These are phyloP conservation scores for Claviceps purpurea DNA, from an alignment of 2,329 filamentous ascomycete genomes.

Conservation along the genomic window DNA sequence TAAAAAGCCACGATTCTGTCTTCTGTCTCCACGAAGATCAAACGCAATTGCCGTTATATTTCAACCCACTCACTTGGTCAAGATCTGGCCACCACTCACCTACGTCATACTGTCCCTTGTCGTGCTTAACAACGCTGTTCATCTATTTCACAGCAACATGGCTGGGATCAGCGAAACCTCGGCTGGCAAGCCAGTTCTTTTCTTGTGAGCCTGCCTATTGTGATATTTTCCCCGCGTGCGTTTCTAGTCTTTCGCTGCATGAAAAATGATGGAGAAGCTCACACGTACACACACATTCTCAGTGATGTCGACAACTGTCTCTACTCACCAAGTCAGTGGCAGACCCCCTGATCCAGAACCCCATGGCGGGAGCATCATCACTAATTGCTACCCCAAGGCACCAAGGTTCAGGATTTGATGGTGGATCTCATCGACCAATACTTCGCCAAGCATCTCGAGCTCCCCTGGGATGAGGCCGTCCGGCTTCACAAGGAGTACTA, in stretches of 20 bases:
- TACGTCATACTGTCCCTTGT: not conserved
- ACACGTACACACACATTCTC: constrained; percentile 14
- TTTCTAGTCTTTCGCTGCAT: too few species aligned
- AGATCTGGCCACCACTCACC: not conserved
- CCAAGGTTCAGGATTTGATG: constrained; percentile 82
- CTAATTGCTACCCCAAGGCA: constrained; percentile 30
- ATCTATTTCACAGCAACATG: constrained; percentile 9
- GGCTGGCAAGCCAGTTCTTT: constrained; percentile 26
- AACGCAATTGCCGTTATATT: too few species aligned
- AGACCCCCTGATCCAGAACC: not conserved
- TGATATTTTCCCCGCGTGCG: not conserved
- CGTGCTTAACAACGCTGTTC: too few species aligned
- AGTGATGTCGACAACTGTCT: constrained; percentile 99
- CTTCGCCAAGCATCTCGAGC: constrained; percentile 54
- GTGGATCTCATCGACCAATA: constrained; percentile 59
- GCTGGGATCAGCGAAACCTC: constrained; percentile 20
- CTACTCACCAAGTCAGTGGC: constrained; percentile 63
- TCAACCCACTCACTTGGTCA: not conserved
- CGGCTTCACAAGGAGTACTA: constrained; percentile 87
- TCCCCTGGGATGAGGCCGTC: constrained; percentile 66
- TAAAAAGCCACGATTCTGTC: too few species aligned
- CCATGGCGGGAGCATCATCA: not conserved
- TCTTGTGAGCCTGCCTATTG: constrained; percentile 22
- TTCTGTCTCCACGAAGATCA: too few species aligned
- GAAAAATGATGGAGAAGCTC: not conserved